Percentiles rank a stretch among this genome's conserved stretches.
These are phyloP conservation scores for Podospora appendiculata DNA, from an alignment of 495 filamentous ascomycete species.

Conservation along the genomic window DNA sequence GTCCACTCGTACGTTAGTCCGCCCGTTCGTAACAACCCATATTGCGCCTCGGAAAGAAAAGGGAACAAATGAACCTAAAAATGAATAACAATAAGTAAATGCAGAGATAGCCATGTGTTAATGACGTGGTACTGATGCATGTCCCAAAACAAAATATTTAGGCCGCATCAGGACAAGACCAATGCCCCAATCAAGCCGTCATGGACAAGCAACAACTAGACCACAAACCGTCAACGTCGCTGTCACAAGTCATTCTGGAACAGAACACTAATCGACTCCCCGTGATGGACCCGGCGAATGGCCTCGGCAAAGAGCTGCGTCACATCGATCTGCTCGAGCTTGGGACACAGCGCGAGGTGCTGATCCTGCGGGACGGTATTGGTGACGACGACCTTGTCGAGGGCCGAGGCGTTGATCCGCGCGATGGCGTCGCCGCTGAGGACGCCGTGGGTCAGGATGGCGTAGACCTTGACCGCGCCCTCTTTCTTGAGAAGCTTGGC, in stretches of 20 bases:
- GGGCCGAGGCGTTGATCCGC: constrained; percentile 80
- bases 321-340: constrained; percentile 91
- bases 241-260: constrained; percentile 67
- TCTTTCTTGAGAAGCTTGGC: constrained; percentile 94
- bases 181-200: no score
- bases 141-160: no score
- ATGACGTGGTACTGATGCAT: no score
- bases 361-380: constrained; percentile 88
- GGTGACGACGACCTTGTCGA: constrained; percentile 90
- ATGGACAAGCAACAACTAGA: no score
- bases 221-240: not conserved
- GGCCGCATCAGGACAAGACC: no score
- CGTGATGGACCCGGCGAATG: constrained; percentile 91
- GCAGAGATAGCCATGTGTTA: no score
- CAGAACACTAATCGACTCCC: constrained; percentile 90
- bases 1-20: no score
- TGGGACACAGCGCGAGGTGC: constrained; percentile 59
- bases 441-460: constrained; percentile 88
- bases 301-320: constrained; percentile 91
- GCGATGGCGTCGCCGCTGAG: constrained; percentile 92
- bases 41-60: no score
- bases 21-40: no score
- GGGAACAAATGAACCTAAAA: no score
- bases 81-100: no score
- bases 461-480: constrained; percentile 81